Evolutionary conservation across 2,329 filamentous ascomycete species (phyloP).

Genomic region (Sporothrix humicola): DNA sequence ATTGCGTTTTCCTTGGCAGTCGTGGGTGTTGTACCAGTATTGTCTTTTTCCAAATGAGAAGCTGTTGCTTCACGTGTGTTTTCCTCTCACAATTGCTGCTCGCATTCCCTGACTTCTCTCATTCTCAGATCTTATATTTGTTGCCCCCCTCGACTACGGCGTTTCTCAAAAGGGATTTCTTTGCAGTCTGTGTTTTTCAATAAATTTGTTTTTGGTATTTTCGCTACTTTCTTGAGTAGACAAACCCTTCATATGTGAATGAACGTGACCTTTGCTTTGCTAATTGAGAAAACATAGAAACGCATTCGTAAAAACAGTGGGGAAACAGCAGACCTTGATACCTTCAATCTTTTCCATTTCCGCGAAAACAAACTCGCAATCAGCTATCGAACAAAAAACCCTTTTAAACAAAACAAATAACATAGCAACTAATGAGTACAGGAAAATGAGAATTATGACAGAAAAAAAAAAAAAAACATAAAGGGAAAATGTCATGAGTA

Average conservation of each 20-base stretch:
- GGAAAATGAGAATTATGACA: slow-evolving; percentile 12
- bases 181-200: slow-evolving; percentile 14
- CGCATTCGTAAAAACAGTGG: neutral
- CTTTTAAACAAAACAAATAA: neutral
- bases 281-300: neutral
- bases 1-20: neutral
- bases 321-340: neutral
- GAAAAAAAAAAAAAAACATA: neutral
- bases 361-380: neutral
- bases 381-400: slow-evolving; percentile 22
- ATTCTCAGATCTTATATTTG: neutral
- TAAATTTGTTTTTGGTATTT: neutral
- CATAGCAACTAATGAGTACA: neutral
- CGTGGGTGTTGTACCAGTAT: slow-evolving; percentile 8
- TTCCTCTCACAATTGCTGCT: neutral
- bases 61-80: neutral
- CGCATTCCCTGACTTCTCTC: neutral
- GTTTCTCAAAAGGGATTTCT: slow-evolving; percentile 14
- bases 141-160: neutral
- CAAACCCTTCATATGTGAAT: neutral
- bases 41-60: neutral
- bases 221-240: too few species aligned
- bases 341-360: slow-evolving; percentile 18
- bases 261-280: neutral
- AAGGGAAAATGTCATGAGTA: neutral